phyloP scores from a whole-genome alignment of 768 basidiomycete genomes.

The Porpolomopsis calyptriformis region DNA sequence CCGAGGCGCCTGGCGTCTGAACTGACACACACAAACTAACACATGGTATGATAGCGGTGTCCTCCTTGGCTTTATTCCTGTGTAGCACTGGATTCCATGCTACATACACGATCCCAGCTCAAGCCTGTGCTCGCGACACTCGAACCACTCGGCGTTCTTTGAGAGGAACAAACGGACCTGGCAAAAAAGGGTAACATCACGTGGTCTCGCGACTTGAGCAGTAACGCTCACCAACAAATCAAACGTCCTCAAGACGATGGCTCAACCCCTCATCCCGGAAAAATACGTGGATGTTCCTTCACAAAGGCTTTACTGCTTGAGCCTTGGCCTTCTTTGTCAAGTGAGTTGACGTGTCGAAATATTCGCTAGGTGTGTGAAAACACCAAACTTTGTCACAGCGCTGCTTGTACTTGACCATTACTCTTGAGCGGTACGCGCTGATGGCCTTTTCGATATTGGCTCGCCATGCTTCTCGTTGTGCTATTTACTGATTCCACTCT shows the following conservation, averaged over 20 bases:
- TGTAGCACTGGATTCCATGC: too few species aligned
- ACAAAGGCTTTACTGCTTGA: slow-evolving; percentile 69
- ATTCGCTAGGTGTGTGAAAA: neutral
- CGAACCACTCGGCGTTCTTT: too few species aligned
- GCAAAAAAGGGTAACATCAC: too few species aligned
- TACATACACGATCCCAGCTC: too few species aligned
- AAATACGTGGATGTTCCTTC: slow-evolving; percentile 65
- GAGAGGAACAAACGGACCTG: too few species aligned
- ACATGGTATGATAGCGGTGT: too few species aligned
- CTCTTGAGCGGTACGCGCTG: neutral
- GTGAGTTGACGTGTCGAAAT: slow-evolving; percentile 26
- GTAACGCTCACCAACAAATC: slow-evolving; percentile 13
- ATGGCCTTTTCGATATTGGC: neutral
- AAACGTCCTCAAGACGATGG: too few species aligned
- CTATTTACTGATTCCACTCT: too few species aligned
- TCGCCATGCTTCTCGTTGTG: slow-evolving; percentile 8
- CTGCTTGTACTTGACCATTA: neutral
- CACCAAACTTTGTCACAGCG: neutral
- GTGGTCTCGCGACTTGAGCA: slow-evolving; percentile 2
- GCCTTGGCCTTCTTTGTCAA: slow-evolving; percentile 68
- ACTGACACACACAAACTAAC: too few species aligned
- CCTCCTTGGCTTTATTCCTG: too few species aligned
- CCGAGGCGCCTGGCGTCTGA: too few species aligned
- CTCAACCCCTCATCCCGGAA: slow-evolving; percentile 63
- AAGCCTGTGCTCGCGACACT: too few species aligned